These are phyloP conservation scores for Fraxinus platypoda DNA, from an alignment of 305 asterid genomes.

Conservation along the genomic window DNA sequence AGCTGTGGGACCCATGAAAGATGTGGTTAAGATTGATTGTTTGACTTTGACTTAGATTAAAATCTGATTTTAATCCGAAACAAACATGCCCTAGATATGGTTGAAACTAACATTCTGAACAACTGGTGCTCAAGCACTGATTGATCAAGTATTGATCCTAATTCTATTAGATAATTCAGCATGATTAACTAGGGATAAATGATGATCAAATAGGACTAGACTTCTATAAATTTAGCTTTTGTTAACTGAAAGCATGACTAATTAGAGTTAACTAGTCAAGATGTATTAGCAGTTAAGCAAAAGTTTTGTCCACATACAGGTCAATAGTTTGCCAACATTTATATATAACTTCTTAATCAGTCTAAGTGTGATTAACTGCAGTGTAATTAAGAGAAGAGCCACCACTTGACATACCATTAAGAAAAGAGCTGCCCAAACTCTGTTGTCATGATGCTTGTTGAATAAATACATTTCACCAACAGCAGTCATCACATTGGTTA, in stretches of 20 bases:
- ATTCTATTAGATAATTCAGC: neutral
- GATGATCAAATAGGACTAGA: neutral
- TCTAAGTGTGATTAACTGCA: neutral
- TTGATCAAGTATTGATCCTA: neutral
- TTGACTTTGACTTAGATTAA: no score
- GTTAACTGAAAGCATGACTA: constrained; percentile 6
- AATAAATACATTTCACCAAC: constrained; percentile 92
- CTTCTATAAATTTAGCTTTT: constrained; percentile 4
- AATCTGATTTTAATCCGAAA: no score
- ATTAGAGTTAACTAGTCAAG: constrained; percentile 5
- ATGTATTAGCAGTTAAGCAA: neutral
- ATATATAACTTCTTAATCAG: neutral
- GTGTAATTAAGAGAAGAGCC: constrained; percentile 3
- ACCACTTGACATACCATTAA: constrained; percentile 61
- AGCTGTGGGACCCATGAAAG: no score
- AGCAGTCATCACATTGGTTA: constrained; percentile 89
- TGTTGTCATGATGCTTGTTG: constrained; percentile 78
- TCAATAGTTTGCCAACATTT: neutral
- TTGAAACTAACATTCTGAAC: neutral
- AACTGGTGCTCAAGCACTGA: neutral
- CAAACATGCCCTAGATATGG: no score
- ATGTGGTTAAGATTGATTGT: no score
- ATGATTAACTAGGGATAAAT: neutral
- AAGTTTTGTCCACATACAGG: neutral
- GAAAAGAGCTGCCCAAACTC: constrained; percentile 93